phyloP scores from a whole-genome alignment of 2,329 filamentous ascomycete species.

The Westerdykella sp. region DNA sequence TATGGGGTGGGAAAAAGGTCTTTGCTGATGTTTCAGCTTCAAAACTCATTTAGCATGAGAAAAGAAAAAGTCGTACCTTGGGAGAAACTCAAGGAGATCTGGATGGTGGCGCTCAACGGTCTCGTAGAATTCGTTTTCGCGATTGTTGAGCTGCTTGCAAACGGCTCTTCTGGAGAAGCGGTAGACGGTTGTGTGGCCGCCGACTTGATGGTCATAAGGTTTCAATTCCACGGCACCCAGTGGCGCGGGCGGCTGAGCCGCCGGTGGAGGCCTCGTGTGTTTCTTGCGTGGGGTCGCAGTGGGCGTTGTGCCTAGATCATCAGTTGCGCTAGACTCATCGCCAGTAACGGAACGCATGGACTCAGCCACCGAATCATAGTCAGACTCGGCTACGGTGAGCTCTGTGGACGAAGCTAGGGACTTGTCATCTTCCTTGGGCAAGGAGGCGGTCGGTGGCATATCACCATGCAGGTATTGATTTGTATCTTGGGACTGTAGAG shows the following conservation, averaged over 20 bases:
- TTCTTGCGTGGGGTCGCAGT: slow-evolving; percentile 28
- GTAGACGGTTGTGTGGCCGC: slow-evolving; percentile 93
- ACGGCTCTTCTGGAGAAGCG: slow-evolving; percentile 91
- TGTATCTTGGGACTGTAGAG: slow-evolving; percentile 54
- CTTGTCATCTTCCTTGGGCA: slow-evolving; percentile 36
- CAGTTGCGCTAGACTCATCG: slow-evolving; percentile 50
- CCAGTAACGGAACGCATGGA: slow-evolving; percentile 41
- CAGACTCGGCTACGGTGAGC: slow-evolving; percentile 35
- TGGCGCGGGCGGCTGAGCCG: slow-evolving; percentile 48
- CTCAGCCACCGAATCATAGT: slow-evolving; percentile 38
- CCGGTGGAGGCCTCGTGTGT: slow-evolving; percentile 23
- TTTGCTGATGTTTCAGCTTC: slow-evolving; percentile 40
- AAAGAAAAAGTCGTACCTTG: slow-evolving; percentile 49
- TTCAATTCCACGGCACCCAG: slow-evolving; percentile 91
- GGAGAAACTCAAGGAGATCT: slow-evolving; percentile 82
- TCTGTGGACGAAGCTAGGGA: slow-evolving; percentile 28
- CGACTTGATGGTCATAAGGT: slow-evolving; percentile 95
- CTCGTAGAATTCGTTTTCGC: slow-evolving; percentile 98
- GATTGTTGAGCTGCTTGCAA: slow-evolving; percentile 96
- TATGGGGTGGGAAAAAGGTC: slow-evolving; percentile 9
- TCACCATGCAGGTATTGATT: slow-evolving; percentile 57
- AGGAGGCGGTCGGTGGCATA: slow-evolving; percentile 39
- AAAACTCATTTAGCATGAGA: slow-evolving; percentile 15
- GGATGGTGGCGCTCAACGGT: slow-evolving; percentile 87
- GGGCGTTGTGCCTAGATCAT: slow-evolving; percentile 44